A percentile compares a stretch with the other conserved stretches of the same genome.
Evolutionary conservation across 78 protist species (phyloP).

Genomic region (Chrysochromulina parva): DNA sequence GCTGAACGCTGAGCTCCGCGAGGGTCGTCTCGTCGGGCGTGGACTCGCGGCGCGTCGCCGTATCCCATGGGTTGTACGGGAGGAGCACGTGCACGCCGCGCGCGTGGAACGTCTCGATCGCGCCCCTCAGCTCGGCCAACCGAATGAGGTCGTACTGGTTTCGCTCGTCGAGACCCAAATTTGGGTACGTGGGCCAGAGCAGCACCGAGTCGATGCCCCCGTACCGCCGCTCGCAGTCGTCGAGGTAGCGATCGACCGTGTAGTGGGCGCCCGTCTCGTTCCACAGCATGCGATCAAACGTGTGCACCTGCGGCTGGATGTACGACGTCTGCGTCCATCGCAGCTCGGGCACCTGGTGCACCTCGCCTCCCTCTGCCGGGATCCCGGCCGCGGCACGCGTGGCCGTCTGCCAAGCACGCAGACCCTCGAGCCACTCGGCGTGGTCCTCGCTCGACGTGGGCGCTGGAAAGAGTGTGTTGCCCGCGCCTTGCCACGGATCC

Average conservation of each 20-base stretch:
- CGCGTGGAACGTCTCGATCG: neutral
- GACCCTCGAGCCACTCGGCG: no score
- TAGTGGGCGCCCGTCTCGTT: neutral
- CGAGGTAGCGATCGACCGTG: slow-evolving; percentile 14
- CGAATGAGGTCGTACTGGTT: slow-evolving; percentile 40
- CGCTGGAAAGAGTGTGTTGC: no score
- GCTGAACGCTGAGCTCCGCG: no score
- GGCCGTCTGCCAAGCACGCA: no score
- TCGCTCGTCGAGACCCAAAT: slow-evolving; percentile 31
- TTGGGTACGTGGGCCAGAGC: slow-evolving; percentile 35
- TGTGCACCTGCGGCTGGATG: slow-evolving; percentile 20
- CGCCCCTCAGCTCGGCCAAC: neutral
- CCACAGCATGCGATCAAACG: neutral
- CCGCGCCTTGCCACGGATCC: no score
- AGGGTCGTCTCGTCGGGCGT: no score
- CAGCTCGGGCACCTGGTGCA: neutral
- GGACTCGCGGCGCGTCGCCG: neutral
- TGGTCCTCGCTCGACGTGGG: no score
- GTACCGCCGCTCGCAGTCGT: slow-evolving; percentile 18
- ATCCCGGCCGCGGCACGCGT: no score
- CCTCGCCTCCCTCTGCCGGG: no score
- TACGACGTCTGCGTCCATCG: neutral
- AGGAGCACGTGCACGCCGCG: slow-evolving; percentile 18
- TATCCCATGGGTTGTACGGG: slow-evolving; percentile 56
- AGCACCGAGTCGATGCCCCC: slow-evolving; percentile 37